Evolutionary conservation across 768 basidiomycete genomes (phyloP).

Genomic region (Boletus bicolor): DNA sequence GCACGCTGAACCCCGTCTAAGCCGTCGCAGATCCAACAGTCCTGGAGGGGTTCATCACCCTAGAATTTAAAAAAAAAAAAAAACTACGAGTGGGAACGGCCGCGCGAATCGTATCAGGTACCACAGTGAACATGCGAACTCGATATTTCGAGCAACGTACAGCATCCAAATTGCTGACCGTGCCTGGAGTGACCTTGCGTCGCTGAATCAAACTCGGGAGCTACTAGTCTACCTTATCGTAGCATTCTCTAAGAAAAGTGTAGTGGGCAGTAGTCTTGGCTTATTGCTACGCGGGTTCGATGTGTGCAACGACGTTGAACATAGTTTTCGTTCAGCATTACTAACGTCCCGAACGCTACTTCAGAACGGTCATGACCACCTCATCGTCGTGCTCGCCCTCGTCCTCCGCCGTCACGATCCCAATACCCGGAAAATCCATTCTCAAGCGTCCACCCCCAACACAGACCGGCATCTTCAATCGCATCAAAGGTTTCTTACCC

Average conservation of each 20-base stretch:
- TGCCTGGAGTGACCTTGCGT: too few relatives aligned
- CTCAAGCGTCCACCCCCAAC: constrained; percentile 71
- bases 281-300: neutral
- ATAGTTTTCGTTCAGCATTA: neutral
- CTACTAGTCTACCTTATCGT: too few relatives aligned
- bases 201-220: too few relatives aligned
- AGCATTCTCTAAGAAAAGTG: too few relatives aligned
- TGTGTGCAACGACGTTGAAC: neutral
- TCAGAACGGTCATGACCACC: constrained; percentile 19
- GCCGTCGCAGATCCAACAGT: neutral
- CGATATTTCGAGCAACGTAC: neutral
- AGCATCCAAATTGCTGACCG: neutral
- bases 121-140: neutral
- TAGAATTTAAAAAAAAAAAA: too few relatives aligned
- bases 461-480: constrained; percentile 67
- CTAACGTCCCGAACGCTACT: neutral
- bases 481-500: constrained; percentile 72
- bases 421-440: constrained; percentile 76
- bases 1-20: neutral
- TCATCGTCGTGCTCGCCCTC: constrained; percentile 60
- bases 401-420: constrained; percentile 78
- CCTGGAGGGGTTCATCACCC: too few relatives aligned
- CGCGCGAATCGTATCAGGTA: neutral
- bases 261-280: too few relatives aligned
- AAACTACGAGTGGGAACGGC: too few relatives aligned